phyloP scores from a whole-genome alignment of 768 basidiomycete species.

The Cystobasidium tubakii region DNA sequence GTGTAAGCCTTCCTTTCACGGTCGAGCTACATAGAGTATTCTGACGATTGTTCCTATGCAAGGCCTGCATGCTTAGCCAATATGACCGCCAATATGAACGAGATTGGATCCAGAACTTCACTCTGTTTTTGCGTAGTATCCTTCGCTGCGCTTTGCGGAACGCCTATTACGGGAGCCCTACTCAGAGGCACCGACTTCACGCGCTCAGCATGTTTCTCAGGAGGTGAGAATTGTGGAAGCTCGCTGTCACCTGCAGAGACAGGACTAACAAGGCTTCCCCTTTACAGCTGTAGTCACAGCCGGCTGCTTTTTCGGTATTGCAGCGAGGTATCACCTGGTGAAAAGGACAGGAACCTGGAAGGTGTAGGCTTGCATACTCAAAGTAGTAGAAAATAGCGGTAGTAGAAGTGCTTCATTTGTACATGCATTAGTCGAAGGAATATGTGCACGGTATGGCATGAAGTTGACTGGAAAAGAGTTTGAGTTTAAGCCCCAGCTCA shows the following conservation, averaged over 20 bases:
- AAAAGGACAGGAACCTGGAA: slow-evolving; percentile 37
- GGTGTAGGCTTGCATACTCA: slow-evolving; percentile 17
- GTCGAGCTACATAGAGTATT: neutral
- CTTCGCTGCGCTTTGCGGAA: slow-evolving; percentile 45
- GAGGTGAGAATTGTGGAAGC: slow-evolving; percentile 33
- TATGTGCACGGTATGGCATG: too few species aligned
- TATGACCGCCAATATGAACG: slow-evolving; percentile 43
- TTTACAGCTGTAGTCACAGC: slow-evolving; percentile 2
- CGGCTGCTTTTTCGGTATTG: neutral
- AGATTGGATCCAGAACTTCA: slow-evolving; percentile 47
- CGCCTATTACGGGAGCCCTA: slow-evolving; percentile 48
- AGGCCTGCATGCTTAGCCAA: slow-evolving; percentile 41
- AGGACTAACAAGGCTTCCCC: too few species aligned
- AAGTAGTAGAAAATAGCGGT: neutral
- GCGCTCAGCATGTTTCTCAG: slow-evolving; percentile 34
- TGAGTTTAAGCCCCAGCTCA: too few species aligned
- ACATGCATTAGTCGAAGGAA: too few species aligned
- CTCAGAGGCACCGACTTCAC: slow-evolving; percentile 45
- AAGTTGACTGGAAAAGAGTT: too few species aligned
- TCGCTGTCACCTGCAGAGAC: too few species aligned
- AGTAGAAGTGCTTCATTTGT: neutral
- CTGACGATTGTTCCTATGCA: neutral
- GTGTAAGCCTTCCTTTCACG: slow-evolving; percentile 22
- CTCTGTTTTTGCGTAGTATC: slow-evolving; percentile 46
- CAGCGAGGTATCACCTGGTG: slow-evolving; percentile 5